Evolutionary conservation across 2,329 filamentous ascomycete species (phyloP).

Genomic region (Daldinia sp.): DNA sequence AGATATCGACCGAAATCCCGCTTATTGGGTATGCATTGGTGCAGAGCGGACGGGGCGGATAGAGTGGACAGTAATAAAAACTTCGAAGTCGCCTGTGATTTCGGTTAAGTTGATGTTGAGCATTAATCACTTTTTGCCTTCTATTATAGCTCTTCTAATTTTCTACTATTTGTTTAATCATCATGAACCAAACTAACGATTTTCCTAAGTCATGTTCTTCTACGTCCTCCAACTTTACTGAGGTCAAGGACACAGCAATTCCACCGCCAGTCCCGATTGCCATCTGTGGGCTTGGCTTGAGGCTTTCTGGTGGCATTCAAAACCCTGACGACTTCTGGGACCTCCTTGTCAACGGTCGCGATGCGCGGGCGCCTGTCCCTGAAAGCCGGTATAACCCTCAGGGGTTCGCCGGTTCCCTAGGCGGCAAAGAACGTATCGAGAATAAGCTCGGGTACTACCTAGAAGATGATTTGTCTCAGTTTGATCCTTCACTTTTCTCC

Average conservation of each 20-base stretch:
- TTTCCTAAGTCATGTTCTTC: constrained; percentile 1
- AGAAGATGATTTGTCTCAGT: constrained; percentile 38
- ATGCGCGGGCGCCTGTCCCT: constrained; percentile 42
- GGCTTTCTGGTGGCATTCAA: constrained; percentile 47
- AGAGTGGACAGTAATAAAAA: neutral
- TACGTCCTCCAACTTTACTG: constrained; percentile 30
- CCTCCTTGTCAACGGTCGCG: constrained; percentile 44
- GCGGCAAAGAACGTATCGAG: constrained; percentile 34
- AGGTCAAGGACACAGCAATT: constrained; percentile 28
- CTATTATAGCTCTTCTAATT: neutral
- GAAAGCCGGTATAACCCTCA: constrained; percentile 42
- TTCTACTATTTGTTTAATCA: neutral
- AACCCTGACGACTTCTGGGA: constrained; percentile 47
- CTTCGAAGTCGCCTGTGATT: neutral
- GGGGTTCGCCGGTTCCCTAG: constrained; percentile 37
- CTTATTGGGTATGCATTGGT: neutral
- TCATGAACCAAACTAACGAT: neutral
- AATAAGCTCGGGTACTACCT: constrained; percentile 42
- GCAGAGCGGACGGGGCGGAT: no score
- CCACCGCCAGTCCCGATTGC: constrained; percentile 40
- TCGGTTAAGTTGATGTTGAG: neutral
- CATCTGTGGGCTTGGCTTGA: constrained; percentile 46
- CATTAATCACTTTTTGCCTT: neutral
- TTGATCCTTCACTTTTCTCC: constrained; percentile 45
- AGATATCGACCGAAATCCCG: constrained; percentile 24